Conservation (phyloP, 768 basidiomycete genomes). For the Hypholoma fasciculare region DNA sequence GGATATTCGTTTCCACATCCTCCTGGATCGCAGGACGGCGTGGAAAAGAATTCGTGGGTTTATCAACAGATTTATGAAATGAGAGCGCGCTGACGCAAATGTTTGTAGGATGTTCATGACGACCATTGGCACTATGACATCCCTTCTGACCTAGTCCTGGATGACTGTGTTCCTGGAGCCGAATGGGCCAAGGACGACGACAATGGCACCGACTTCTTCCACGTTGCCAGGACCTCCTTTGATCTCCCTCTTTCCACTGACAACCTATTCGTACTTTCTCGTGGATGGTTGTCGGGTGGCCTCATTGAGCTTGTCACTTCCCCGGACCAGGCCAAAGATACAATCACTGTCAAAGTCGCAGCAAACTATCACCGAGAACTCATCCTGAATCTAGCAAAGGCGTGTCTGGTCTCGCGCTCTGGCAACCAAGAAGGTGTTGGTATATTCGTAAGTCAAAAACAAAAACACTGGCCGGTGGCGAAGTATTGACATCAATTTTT, state of each 20-base stretch:
- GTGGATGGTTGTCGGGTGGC: conserved; percentile 26
- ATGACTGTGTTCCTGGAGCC: conserved; percentile 7
- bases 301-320: conserved; percentile 22
- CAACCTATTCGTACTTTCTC: conserved; percentile 28
- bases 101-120: too few species aligned
- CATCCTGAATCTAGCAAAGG: conserved; percentile 23
- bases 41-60: too few species aligned
- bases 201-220: neutral
- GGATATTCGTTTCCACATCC: neutral
- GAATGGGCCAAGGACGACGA: neutral
- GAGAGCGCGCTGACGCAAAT: too few species aligned
- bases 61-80: too few species aligned
- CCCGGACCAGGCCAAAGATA: conserved; percentile 13
- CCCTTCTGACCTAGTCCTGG: conserved; percentile 5
- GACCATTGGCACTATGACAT: conserved; percentile 6
- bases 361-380: conserved; percentile 23
- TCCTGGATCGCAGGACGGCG: neutral
- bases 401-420: conserved; percentile 24
- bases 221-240: conserved; percentile 6
- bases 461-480: neutral
- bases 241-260: conserved; percentile 21
- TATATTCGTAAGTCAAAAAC: conserved; percentile 29
- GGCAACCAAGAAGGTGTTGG: conserved; percentile 33
- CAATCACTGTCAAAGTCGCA: conserved; percentile 23
- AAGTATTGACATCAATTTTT: neutral